Evolutionary conservation across 768 basidiomycete genomes (phyloP).

Genomic region (Mycena vulgaris): DNA sequence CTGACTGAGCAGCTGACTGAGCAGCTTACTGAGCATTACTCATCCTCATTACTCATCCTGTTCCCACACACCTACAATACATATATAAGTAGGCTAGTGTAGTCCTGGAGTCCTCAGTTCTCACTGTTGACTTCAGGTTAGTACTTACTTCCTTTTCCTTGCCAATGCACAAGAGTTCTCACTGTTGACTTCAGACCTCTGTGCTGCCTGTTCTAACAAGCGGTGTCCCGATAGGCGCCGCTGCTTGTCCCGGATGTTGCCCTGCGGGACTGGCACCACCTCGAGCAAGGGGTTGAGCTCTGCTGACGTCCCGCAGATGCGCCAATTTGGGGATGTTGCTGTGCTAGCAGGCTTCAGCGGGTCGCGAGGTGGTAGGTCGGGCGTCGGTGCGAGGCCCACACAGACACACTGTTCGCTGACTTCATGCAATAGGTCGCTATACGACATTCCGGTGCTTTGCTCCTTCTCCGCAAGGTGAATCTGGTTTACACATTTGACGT

Average conservation of each 20-base stretch:
- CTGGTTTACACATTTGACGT: constrained; percentile 52
- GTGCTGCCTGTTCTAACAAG: no score
- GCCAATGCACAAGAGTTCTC: no score
- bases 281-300: constrained; percentile 50
- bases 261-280: constrained; percentile 49
- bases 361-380: constrained; percentile 41
- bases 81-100: no score
- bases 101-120: no score
- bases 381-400: constrained; percentile 39
- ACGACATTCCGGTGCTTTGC: constrained; percentile 29
- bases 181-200: no score
- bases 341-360: not conserved
- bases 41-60: no score
- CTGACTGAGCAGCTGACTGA: no score
- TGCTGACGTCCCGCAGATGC: constrained; percentile 55
- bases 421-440: constrained; percentile 50
- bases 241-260: constrained; percentile 57
- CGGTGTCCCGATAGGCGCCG: constrained; percentile 51
- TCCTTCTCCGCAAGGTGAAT: constrained; percentile 55
- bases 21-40: no score
- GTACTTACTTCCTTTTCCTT: no score
- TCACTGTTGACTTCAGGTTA: no score
- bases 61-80: no score
- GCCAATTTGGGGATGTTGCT: constrained; percentile 46
- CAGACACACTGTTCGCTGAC: constrained; percentile 52